Evolutionary conservation across 257 asterid genomes (phyloP).

Genomic region (Eucommia ulmoides): DNA sequence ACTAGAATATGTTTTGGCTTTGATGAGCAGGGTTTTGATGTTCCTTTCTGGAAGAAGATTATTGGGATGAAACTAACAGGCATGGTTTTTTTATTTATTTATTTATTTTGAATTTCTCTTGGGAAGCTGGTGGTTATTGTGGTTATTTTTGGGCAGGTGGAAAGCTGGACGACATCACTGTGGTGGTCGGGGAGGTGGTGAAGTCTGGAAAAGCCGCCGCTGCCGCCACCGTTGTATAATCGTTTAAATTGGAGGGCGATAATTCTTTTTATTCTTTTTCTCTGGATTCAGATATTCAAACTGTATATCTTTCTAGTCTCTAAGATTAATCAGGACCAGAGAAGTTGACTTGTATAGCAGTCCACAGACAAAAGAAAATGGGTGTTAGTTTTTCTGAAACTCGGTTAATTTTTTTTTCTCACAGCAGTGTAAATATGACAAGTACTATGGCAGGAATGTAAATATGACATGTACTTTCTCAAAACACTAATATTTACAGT

Average conservation of each 20-base stretch:
- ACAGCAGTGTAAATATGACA: no score
- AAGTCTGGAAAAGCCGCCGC: constrained; percentile 15
- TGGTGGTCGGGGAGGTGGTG: constrained; percentile 51
- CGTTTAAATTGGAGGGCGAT: neutral
- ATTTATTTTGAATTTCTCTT: neutral
- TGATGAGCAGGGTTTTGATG: constrained; percentile 54
- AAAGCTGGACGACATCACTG: constrained; percentile 74
- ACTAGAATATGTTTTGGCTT: no score
- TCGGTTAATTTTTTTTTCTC: no score
- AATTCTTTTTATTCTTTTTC: neutral
- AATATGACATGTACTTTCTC: no score
- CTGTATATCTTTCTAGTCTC: no score
- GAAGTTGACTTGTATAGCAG: no score
- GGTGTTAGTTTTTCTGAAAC: no score
- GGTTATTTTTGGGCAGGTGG: constrained; percentile 36
- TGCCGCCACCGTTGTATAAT: neutral
- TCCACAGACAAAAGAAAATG: no score
- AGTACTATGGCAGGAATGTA: no score
- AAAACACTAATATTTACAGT: no score
- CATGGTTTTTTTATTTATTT: constrained; percentile 6
- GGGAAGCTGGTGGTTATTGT: constrained; percentile 3
- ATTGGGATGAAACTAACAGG: constrained; percentile 82
- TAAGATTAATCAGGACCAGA: no score
- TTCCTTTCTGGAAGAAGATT: constrained; percentile 78
- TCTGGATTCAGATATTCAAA: no score